A percentile compares a stretch with the other conserved stretches of the same genome.
Evolutionary conservation across 1,139 yeast species (phyloP).

Genomic region (Arxiozyma heterogenica): DNA sequence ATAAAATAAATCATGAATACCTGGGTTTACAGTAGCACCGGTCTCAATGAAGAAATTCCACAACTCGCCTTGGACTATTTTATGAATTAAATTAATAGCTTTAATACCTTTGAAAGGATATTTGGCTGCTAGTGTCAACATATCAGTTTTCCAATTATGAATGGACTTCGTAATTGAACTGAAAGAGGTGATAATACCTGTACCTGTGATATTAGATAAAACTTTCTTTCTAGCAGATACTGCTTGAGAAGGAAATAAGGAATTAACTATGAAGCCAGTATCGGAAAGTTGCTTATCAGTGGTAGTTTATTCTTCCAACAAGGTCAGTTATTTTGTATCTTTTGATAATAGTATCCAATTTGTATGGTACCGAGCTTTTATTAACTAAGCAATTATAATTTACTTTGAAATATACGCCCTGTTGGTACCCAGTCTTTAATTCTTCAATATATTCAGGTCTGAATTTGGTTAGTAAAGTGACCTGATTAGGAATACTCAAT

Average conservation of each 20-base stretch:
- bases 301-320: conserved; percentile 23
- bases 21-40: neutral
- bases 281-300: neutral
- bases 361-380: too few species aligned
- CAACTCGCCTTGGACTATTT: neutral
- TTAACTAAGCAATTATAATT: too few species aligned
- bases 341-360: too few species aligned
- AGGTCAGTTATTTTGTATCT: too few species aligned
- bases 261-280: neutral
- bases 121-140: neutral
- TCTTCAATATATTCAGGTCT: too few species aligned
- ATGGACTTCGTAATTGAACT: neutral
- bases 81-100: neutral
- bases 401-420: too few species aligned
- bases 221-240: neutral
- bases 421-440: too few species aligned
- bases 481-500: too few species aligned
- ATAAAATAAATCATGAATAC: neutral
- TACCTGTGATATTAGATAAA: neutral
- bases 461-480: too few species aligned
- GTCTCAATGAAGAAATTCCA: neutral
- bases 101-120: neutral
- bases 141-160: neutral
- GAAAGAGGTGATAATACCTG: neutral
- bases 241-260: neutral